Percentiles rank a stretch among this genome's conserved stretches.
phyloP scores from a whole-genome alignment of 371 early-diverging fungal species.

The Lichtheimia hyalospora region DNA sequence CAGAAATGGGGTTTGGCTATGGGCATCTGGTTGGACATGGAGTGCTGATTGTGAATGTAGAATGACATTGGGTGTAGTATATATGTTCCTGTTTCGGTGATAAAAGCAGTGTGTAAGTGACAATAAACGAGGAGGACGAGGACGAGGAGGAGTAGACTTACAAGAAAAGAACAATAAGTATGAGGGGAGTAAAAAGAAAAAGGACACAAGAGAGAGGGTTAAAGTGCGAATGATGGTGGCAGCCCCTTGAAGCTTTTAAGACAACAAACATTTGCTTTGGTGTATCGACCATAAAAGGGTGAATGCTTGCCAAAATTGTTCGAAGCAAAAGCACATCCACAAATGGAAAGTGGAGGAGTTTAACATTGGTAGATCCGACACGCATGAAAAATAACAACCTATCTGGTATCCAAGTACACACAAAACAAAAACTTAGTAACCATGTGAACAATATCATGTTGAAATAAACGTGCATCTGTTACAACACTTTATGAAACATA shows the following conservation, averaged over 20 bases:
- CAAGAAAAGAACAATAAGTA: no score
- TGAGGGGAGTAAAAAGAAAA: not conserved
- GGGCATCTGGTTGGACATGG: not conserved
- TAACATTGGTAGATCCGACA: no score
- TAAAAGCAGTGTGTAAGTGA: no score
- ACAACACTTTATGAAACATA: no score
- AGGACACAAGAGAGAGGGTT: not conserved
- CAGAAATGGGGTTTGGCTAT: slow-evolving; percentile 1
- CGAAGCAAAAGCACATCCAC: slow-evolving; percentile 6
- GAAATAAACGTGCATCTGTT: no score
- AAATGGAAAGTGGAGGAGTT: not conserved
- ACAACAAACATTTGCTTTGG: slow-evolving; percentile 4
- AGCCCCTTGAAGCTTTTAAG: not conserved
- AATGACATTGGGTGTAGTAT: not conserved
- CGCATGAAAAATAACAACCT: no score
- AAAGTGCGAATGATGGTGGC: not conserved
- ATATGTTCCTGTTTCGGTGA: not conserved
- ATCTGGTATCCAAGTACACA: no score
- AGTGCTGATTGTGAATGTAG: not conserved
- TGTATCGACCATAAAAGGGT: not conserved
- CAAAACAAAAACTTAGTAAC: no score
- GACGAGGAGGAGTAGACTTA: no score
- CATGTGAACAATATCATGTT: no score
- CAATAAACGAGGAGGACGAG: no score
- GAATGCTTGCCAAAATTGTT: slow-evolving; percentile 7